phyloP scores from a whole-genome alignment of 768 basidiomycete species.

The Lactarius quietus region DNA sequence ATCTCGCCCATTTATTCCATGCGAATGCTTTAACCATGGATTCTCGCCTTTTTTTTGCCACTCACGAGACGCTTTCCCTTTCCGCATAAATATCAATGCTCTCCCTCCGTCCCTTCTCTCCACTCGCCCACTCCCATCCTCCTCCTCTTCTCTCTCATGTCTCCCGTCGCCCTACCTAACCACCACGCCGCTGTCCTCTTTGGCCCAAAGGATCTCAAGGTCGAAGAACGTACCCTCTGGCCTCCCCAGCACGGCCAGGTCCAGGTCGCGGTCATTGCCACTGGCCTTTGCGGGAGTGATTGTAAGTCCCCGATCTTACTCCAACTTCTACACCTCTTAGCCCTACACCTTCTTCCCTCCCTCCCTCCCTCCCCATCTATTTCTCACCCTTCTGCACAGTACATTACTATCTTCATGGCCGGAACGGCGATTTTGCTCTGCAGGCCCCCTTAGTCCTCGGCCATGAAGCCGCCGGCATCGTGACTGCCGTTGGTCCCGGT shows the following conservation, averaged over 20 bases:
- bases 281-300: slow-evolving; percentile 90
- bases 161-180: slow-evolving; percentile 47
- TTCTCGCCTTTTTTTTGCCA: slow-evolving; percentile 22
- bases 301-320: slow-evolving; percentile 40
- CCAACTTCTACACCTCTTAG: background rate
- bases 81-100: slow-evolving; percentile 26
- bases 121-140: slow-evolving; percentile 27
- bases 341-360: background rate
- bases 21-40: slow-evolving; percentile 5
- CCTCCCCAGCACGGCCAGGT: slow-evolving; percentile 69
- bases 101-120: slow-evolving; percentile 21
- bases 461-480: slow-evolving; percentile 87
- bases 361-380: background rate
- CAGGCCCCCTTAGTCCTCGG: slow-evolving; percentile 86
- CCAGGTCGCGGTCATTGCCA: slow-evolving; percentile 75
- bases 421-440: slow-evolving; percentile 90
- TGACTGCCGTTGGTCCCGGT: slow-evolving; percentile 78
- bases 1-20: slow-evolving; percentile 10
- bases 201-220: slow-evolving; percentile 75
- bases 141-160: slow-evolving; percentile 34
- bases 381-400: slow-evolving; percentile 43
- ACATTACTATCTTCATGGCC: slow-evolving; percentile 86
- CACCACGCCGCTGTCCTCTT: slow-evolving; percentile 79
- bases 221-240: slow-evolving; percentile 71
- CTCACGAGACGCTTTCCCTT: slow-evolving; percentile 37